A percentile compares a stretch with the other conserved stretches of the same genome.
These are phyloP conservation scores for Zancudomyces culisetae DNA, from an alignment of 371 early-diverging fungal genomes.

Conservation along the genomic window DNA sequence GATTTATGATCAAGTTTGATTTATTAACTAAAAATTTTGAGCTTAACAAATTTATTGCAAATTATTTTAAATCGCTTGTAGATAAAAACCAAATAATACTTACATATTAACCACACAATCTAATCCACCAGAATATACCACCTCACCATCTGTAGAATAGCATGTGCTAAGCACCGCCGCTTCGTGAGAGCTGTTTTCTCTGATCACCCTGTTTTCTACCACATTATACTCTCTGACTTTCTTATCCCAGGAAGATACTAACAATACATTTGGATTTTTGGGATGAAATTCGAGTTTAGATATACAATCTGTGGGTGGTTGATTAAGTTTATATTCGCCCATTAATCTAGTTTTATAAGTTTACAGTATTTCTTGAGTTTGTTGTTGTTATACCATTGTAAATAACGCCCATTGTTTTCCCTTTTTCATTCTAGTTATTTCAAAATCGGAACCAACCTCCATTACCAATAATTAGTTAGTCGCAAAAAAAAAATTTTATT, in stretches of 20 bases:
- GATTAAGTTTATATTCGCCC: constrained; percentile 42
- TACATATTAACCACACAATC: constrained; percentile 42
- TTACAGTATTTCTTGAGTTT: too few species aligned
- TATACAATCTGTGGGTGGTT: constrained; percentile 78
- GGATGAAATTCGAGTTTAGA: constrained; percentile 50
- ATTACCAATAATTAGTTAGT: too few species aligned
- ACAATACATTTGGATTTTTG: constrained; percentile 33
- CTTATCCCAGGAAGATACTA: constrained; percentile 85
- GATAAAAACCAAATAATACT: constrained; percentile 3
- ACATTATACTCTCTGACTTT: constrained; percentile 66
- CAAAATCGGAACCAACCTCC: too few species aligned
- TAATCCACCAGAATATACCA: constrained; percentile 45
- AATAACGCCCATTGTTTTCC: too few species aligned
- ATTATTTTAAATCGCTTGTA: too few species aligned
- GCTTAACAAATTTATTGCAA: neutral
- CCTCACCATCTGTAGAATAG: constrained; percentile 31
- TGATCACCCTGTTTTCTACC: constrained; percentile 28
- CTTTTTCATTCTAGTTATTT: too few species aligned
- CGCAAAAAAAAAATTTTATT: too few species aligned
- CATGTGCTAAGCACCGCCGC: constrained; percentile 57
- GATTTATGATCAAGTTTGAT: neutral
- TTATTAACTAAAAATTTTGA: neutral
- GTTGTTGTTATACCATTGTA: too few species aligned
- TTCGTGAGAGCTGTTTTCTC: constrained; percentile 30
- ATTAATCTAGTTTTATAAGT: too few species aligned